Percentiles rank a stretch among this genome's conserved stretches.
phyloP scores from a whole-genome alignment of 2,329 filamentous ascomycete genomes.

The Trichophyton rubrum region DNA sequence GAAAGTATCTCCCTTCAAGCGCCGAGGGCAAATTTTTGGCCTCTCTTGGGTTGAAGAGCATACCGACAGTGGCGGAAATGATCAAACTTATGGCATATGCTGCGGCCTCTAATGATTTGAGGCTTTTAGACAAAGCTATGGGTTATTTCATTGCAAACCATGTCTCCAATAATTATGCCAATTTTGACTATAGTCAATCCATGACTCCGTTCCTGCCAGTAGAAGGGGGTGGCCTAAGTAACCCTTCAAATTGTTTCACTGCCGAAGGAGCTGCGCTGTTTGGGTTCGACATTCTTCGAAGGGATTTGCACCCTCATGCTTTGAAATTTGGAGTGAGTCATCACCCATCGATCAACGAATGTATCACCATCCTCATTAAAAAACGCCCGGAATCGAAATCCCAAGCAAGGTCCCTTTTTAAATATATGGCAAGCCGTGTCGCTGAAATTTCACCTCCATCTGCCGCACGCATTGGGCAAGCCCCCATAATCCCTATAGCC shows the following conservation, averaged over 20 bases:
- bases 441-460: constrained; percentile 56
- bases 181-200: constrained; percentile 46
- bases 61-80: constrained; percentile 60
- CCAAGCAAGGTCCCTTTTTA: constrained; percentile 61
- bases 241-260: constrained; percentile 67
- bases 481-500: constrained; percentile 59
- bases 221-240: constrained; percentile 54
- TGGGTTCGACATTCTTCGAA: constrained; percentile 65
- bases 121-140: constrained; percentile 56
- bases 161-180: constrained; percentile 60
- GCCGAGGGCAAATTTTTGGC: constrained; percentile 63
- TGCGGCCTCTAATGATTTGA: constrained; percentile 39
- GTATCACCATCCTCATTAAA: constrained; percentile 58
- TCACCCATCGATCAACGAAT: constrained; percentile 67
- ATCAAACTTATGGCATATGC: constrained; percentile 62
- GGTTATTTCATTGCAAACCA: constrained; percentile 73
- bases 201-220: constrained; percentile 58
- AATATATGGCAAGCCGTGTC: constrained; percentile 68
- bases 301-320: constrained; percentile 67
- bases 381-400: constrained; percentile 55
- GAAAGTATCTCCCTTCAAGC: constrained; percentile 51
- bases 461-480: constrained; percentile 48
- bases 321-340: constrained; percentile 73
- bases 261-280: constrained; percentile 65
- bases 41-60: constrained; percentile 57